A percentile compares a stretch with the other conserved stretches of the same genome.
phyloP scores from a whole-genome alignment of 805 yeast genomes.

The Candida ipomoeae region DNA sequence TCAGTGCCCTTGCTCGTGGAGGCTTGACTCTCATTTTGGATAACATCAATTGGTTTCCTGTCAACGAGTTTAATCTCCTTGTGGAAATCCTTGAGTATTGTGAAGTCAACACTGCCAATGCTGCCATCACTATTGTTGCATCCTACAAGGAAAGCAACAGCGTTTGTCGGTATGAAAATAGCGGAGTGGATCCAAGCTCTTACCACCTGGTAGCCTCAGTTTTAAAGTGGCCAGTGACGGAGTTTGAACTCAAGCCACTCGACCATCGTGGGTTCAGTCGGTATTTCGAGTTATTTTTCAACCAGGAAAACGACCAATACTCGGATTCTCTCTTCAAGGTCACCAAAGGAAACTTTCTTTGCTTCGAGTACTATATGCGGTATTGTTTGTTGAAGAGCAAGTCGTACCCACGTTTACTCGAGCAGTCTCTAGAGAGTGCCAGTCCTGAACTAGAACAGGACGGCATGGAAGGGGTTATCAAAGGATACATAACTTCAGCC shows the following conservation, averaged over 20 bases:
- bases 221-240: slow-evolving; percentile 8
- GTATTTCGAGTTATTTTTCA: slow-evolving; percentile 6
- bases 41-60: slow-evolving; percentile 44
- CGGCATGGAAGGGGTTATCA: slow-evolving; percentile 20
- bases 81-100: slow-evolving; percentile 24
- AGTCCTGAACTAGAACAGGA: neutral
- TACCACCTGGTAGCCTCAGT: slow-evolving; percentile 3
- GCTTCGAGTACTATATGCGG: slow-evolving; percentile 13
- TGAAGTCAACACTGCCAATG: slow-evolving; percentile 1
- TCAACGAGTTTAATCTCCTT: slow-evolving; percentile 26
- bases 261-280: slow-evolving; percentile 4
- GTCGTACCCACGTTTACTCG: neutral
- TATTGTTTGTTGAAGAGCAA: slow-evolving; percentile 4
- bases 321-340: slow-evolving; percentile 7
- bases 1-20: slow-evolving; percentile 35
- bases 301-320: neutral
- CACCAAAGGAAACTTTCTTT: slow-evolving; percentile 19
- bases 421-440: neutral
- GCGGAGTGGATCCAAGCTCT: neutral
- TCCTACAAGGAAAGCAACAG: slow-evolving; percentile 2
- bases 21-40: slow-evolving; percentile 46
- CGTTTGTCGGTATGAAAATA: neutral
- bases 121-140: slow-evolving; percentile 5
- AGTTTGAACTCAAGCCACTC: slow-evolving; percentile 12
- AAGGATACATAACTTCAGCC: slow-evolving; percentile 18